Base-by-base conservation (phyloP, 2,329 filamentous ascomycete genomes). In the Aureobasidium mangrovei region DNA sequence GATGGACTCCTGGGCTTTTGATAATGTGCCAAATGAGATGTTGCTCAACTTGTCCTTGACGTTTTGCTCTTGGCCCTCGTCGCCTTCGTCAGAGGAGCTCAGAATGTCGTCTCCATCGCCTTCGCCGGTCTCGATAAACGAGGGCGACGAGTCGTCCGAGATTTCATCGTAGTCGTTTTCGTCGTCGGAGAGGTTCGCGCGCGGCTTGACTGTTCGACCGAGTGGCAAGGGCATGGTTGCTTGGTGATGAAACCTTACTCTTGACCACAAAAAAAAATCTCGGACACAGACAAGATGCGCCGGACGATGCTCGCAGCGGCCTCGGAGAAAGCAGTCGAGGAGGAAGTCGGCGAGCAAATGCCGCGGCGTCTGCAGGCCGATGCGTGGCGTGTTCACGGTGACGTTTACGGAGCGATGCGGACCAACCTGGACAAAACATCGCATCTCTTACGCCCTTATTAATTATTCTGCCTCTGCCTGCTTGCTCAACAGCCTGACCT, bases 11-110 rank as follows among this genome's bases (percentile, higher is more conserved):
- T 95, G 88, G 1, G 90, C 91, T 74, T 88, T 88, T 60, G 88
- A 88, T 39, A 96, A 76, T n/a, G 88, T 87, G 59, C 90, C 91
- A 64, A 97, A 96, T 27, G 90, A 93, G 60, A 96, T 82, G 57
- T 74, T 77, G 63, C 74, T 76, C 56, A 84, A 69, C 33, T 72
- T 66, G 10, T 71, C 66, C 46, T 74, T 65, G 27, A 73, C 69
- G 53, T 74, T 69, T 27, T 68, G 64, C 26, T 69, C 65, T 64
- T 58, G 51, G 24, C 64, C 62, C 27, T 70, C 65, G 47, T 64
- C 42, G 24, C 53, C 57, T 43, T 55, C 56, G 12, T 59, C 57
- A 32, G 32, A 49, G 35, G 51, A 57, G 33, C 45, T 53, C 33
- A 56, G 31, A 6, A 53, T 48, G 9, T 55, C 55, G 18, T 60